Conservation (phyloP, 331 rosid genomes). For the Quercus tomentella region DNA sequence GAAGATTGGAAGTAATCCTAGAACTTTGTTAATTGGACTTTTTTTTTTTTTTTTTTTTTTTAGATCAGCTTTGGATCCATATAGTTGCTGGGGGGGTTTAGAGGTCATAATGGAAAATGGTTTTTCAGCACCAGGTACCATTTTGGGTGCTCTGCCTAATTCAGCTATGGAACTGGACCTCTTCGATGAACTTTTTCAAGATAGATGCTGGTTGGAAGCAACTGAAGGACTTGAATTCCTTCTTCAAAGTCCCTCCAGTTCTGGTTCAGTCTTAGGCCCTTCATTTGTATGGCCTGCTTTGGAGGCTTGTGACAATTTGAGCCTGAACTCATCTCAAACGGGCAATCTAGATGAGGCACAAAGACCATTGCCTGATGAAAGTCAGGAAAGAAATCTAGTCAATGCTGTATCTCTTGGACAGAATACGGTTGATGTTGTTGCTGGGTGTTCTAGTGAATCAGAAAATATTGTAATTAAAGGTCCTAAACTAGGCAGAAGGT, state of each 20-base stretch:
- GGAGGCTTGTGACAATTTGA: slow-evolving; percentile 23
- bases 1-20: not conserved
- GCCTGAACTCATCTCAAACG: slow-evolving; percentile 16
- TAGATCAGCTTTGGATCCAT: slow-evolving; percentile 22
- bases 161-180: slow-evolving; percentile 68
- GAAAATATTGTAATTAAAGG: slow-evolving; percentile 32
- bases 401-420: slow-evolving; percentile 10
- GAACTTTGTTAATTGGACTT: slow-evolving; percentile 7
- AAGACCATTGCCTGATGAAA: slow-evolving; percentile 10
- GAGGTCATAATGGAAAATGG: slow-evolving; percentile 57
- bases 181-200: slow-evolving; percentile 76
- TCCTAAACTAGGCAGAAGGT: slow-evolving; percentile 40
- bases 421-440: slow-evolving; percentile 25
- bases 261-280: slow-evolving; percentile 54
- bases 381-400: slow-evolving; percentile 14
- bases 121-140: slow-evolving; percentile 48
- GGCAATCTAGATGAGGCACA: slow-evolving; percentile 33
- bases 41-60: not conserved
- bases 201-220: slow-evolving; percentile 86
- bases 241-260: slow-evolving; percentile 43
- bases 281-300: slow-evolving; percentile 52
- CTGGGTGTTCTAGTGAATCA: slow-evolving; percentile 18
- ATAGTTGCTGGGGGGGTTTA: not conserved
- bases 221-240: slow-evolving; percentile 61
- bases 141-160: slow-evolving; percentile 51